Conservation (phyloP, 2,329 filamentous ascomycete species). For the Aspergillus uvarum region DNA sequence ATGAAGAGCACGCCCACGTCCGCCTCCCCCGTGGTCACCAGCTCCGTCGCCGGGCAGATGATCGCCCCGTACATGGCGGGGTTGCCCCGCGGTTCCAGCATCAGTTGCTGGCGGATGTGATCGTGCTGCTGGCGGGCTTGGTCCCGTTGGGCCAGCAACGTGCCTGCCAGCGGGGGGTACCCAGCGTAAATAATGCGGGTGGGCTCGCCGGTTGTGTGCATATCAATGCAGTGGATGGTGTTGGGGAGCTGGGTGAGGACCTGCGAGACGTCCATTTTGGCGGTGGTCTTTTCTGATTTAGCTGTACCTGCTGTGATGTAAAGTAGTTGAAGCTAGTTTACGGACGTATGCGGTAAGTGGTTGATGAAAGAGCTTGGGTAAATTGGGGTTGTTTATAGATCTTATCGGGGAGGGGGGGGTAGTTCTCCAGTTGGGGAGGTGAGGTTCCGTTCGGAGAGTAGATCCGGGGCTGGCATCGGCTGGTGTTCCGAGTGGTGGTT, state of each 20-base stretch:
- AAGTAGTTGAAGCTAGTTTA: too few species aligned
- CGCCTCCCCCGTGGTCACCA: conserved; percentile 41
- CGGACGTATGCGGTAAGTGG: not conserved
- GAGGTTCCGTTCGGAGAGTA: not conserved
- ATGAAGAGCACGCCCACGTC: conserved; percentile 52
- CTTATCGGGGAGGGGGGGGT: not conserved
- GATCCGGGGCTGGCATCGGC: not conserved
- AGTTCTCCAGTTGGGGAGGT: not conserved
- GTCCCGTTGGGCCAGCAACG: conserved; percentile 43
- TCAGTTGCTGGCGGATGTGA: conserved; percentile 43
- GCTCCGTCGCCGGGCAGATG: conserved; percentile 44
- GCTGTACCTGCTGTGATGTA: too few species aligned
- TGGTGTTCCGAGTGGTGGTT: not conserved
- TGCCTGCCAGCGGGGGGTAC: conserved; percentile 41
- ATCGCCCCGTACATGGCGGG: conserved; percentile 55
- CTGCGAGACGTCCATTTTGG: conserved; percentile 20
- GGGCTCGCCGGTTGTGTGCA: conserved; percentile 53
- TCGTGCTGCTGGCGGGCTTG: conserved; percentile 42
- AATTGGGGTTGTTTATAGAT: not conserved
- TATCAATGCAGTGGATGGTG: conserved; percentile 37
- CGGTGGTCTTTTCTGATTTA: not conserved
- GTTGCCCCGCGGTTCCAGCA: conserved; percentile 52
- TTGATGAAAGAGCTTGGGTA: not conserved
- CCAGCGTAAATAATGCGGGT: conserved; percentile 49
- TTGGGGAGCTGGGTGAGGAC: conserved; percentile 4